phyloP scores from a whole-genome alignment of 805 yeast species.

The Groenewaldozyma salmanticensis region DNA sequence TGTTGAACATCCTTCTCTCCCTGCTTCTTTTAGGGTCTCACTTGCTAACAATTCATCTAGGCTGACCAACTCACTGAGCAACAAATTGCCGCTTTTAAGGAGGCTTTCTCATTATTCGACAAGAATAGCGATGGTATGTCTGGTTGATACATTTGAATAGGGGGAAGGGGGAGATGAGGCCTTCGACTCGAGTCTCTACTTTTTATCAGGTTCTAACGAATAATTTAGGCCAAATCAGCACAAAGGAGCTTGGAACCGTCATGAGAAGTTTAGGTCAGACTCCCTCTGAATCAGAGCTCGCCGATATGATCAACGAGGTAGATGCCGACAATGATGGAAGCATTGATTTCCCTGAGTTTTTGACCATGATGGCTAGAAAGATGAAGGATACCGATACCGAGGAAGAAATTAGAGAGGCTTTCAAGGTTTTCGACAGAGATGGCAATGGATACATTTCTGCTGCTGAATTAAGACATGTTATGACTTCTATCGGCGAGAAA shows the following conservation, averaged over 20 bases:
- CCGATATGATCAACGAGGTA: conserved; percentile 95
- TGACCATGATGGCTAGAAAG: conserved; percentile 83
- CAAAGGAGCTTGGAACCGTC: conserved; percentile 92
- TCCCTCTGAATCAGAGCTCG: conserved; percentile 91
- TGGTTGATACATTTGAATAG: background rate
- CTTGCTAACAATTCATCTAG: conserved; percentile 23
- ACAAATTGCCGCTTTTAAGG: conserved; percentile 94
- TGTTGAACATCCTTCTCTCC: no score
- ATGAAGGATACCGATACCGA: conserved; percentile 95
- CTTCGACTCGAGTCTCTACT: background rate
- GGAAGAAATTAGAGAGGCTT: conserved; percentile 95
- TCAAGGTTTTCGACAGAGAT: conserved; percentile 87
- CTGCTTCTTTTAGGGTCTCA: no score
- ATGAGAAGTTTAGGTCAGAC: conserved; percentile 99
- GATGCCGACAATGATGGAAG: conserved; percentile 92
- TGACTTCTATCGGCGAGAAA: conserved; percentile 96
- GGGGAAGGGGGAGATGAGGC: background rate
- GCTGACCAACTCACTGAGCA: conserved; percentile 87
- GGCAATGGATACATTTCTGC: conserved; percentile 97
- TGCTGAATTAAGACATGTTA: conserved; percentile 91
- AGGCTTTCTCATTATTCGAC: conserved; percentile 95
- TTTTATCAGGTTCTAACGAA: background rate
- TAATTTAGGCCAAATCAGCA: conserved; percentile 61
- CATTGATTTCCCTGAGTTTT: conserved; percentile 72
- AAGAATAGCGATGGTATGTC: conserved; percentile 80